Conservation (phyloP, 768 basidiomycete genomes). For the Agaricus blazei region DNA sequence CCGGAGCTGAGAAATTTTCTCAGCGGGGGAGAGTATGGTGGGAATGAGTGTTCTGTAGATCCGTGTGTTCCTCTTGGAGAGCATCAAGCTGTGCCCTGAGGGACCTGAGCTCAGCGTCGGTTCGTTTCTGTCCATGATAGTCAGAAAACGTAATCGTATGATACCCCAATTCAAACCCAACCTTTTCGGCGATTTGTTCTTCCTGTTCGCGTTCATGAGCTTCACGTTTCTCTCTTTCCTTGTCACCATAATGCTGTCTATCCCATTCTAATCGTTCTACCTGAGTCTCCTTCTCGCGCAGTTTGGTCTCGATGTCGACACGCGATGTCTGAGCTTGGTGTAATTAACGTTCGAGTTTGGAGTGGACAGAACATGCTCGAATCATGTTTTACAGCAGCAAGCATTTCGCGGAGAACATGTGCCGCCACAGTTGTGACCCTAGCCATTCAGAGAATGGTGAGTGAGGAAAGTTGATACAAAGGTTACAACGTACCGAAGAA, state of each 20-base stretch:
- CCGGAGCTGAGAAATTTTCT: slow-evolving; percentile 45
- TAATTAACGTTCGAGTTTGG: slow-evolving; percentile 57
- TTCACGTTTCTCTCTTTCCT: slow-evolving; percentile 62
- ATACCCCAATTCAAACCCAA: slow-evolving; percentile 21
- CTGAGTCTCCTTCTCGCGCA: slow-evolving; percentile 56
- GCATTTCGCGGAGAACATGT: too few relatives aligned
- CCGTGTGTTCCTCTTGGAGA: slow-evolving; percentile 54
- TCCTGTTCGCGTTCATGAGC: slow-evolving; percentile 59
- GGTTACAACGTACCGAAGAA: too few relatives aligned
- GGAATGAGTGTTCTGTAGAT: slow-evolving; percentile 54
- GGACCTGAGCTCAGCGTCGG: slow-evolving; percentile 46
- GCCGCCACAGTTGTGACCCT: too few relatives aligned
- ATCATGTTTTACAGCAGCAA: too few relatives aligned
- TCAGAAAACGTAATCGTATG: neutral
- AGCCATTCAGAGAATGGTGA: too few relatives aligned
- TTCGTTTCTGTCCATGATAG: slow-evolving; percentile 30
- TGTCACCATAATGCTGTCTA: slow-evolving; percentile 60
- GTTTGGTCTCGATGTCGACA: slow-evolving; percentile 60
- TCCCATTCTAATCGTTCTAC: slow-evolving; percentile 70
- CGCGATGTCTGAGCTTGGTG: slow-evolving; percentile 55
- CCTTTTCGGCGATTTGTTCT: slow-evolving; percentile 56
- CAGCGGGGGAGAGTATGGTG: slow-evolving; percentile 41
- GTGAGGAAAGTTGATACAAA: too few relatives aligned
- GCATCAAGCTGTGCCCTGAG: slow-evolving; percentile 44
- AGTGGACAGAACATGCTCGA: too few relatives aligned